Base-by-base conservation (phyloP, 768 basidiomycete genomes). In the Agrocybe chaxingu region DNA sequence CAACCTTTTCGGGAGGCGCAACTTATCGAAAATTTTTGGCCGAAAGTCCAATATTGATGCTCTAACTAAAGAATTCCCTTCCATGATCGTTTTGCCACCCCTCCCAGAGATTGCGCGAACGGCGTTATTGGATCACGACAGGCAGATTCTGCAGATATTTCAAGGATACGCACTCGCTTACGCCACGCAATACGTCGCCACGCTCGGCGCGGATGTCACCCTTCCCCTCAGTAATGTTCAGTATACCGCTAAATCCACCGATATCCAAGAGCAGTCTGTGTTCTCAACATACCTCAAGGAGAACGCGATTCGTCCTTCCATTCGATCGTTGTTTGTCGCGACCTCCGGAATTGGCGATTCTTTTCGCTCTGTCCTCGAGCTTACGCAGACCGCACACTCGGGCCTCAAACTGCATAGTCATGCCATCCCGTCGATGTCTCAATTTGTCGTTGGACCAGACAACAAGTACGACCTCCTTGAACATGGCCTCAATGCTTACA, bases 1-100 rank as follows among this genome's bases (percentile, higher is more conserved):
- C n/a, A 79, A 85, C 62, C 72, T 88, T 9, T 87, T 88, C 53
- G 81, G 79, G 5, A 76, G 84, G n/a, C 73, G 76, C 8, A 72
- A 79, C 56, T 65, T 86, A 5, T 75, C 81, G 0, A 60, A 60
- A 8, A 66, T 75, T 4, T 78, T 74, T 41, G 58, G 72, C 9
- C 72, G 70, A 19, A 61, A 67, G 7, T 53, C 68, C 13, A 69
- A 74, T 35, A 51, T 72, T 8, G 59, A 61, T 8, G 48, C 57
- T 1, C 60, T 80, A 13, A 64, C 66, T 18, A 65, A 65, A 52
- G 75, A 68, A 36, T 82, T 75, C 16, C 76, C 84, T 1, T 87
- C 84, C 3, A 69, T 70, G 60, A 73, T 89, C 32, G 57, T 83
- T 10, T 71, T 88, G 5, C 79, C 81, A 0, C 70, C 76, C 1